Percentiles rank a stretch among this genome's conserved stretches.
phyloP scores from a whole-genome alignment of 371 early-diverging fungal genomes.

The Entomophthora muscae region DNA sequence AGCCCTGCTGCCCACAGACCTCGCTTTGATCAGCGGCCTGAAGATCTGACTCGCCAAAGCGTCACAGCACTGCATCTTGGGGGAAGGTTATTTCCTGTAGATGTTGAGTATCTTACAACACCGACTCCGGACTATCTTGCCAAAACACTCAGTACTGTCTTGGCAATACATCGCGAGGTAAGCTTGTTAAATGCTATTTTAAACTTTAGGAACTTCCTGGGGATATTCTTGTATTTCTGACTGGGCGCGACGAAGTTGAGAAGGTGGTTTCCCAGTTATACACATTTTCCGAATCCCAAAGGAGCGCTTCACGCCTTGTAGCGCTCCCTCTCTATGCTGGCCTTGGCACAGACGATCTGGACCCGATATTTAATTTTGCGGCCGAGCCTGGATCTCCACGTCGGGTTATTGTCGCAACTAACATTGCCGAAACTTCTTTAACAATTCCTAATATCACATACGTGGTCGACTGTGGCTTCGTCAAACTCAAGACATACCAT shows the following conservation, averaged over 20 bases:
- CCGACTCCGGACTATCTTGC: constrained; percentile 43
- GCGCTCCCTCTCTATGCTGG: constrained; percentile 46
- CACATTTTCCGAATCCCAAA: neutral
- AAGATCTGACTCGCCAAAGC: neutral
- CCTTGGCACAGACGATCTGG: constrained; percentile 43
- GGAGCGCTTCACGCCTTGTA: neutral
- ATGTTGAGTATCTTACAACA: constrained; percentile 34
- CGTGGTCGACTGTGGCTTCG: constrained; percentile 69
- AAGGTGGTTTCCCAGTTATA: constrained; percentile 18
- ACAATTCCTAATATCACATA: constrained; percentile 72
- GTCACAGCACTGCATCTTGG: constrained; percentile 38
- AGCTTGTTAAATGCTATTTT: neutral
- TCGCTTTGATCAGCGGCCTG: neutral
- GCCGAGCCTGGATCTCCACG: constrained; percentile 35
- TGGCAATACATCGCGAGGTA: constrained; percentile 41
- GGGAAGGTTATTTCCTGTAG: constrained; percentile 52
- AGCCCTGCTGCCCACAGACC: constrained; percentile 10
- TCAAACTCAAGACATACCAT: constrained; percentile 31
- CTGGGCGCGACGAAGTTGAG: constrained; percentile 74
- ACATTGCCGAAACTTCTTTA: constrained; percentile 68
- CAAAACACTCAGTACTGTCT: constrained; percentile 33
- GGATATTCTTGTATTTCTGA: constrained; percentile 71
- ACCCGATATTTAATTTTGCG: constrained; percentile 35
- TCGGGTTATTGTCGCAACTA: constrained; percentile 68
- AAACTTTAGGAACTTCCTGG: constrained; percentile 30